Evolutionary conservation across 306 rosid species (phyloP).

Genomic region (Cicer arietinum): DNA sequence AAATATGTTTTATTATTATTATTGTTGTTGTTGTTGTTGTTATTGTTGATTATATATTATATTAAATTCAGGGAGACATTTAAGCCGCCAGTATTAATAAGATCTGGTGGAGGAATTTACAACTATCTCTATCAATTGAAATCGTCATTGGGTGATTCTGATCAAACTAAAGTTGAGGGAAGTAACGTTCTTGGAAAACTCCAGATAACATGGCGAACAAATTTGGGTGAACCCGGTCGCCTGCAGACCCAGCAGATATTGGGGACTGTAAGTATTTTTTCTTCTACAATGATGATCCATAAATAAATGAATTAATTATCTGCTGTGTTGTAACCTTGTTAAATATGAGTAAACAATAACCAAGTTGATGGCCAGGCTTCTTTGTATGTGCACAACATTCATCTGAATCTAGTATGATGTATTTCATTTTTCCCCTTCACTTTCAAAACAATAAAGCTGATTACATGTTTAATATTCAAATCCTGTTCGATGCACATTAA

Average conservation of each 20-base stretch:
- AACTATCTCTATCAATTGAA: constrained; percentile 89
- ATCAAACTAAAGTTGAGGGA: constrained; percentile 81
- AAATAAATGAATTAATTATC: constrained; percentile 22
- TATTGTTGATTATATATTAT: constrained; percentile 37
- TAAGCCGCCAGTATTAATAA: constrained; percentile 74
- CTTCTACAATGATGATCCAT: constrained; percentile 29
- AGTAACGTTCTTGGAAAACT: constrained; percentile 95
- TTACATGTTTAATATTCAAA: constrained; percentile 12
- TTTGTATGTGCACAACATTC: constrained; percentile 22
- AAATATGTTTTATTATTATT: constrained; percentile 13
- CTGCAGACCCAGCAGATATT: constrained; percentile 95
- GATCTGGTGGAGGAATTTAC: constrained; percentile 92
- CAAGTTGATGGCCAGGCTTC: constrained; percentile 34
- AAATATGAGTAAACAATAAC: constrained; percentile 2
- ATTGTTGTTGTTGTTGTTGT: constrained; percentile 37
- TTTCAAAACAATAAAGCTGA: constrained; percentile 27
- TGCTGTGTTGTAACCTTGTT: constrained; percentile 25
- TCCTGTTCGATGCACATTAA: constrained; percentile 11
- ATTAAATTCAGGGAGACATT: constrained; percentile 65
- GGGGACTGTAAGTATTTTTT: constrained; percentile 80
- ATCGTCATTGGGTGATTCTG: constrained; percentile 58
- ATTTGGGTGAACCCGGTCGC: constrained; percentile 98
- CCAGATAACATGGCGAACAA: constrained; percentile 98
- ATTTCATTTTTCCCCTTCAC: neutral
- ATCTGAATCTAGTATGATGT: constrained; percentile 23